Evolutionary conservation across 169 alveolate species (phyloP).

Genomic region (Prorocentrum cordatum): DNA sequence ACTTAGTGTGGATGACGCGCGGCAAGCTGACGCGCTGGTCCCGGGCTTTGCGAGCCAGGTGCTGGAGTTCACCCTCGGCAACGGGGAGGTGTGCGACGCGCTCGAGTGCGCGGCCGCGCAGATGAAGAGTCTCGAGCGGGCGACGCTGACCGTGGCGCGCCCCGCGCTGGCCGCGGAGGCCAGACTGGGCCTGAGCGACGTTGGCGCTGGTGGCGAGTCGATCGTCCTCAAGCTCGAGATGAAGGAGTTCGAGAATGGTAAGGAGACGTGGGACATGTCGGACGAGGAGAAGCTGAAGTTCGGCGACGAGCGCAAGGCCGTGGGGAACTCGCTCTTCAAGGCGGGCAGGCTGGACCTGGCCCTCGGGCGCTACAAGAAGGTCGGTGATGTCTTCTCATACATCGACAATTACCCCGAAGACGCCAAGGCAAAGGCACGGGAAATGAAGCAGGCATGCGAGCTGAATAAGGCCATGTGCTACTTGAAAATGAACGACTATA

Average conservation of each 20-base stretch:
- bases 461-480: not conserved
- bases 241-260: constrained; percentile 8
- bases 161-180: not conserved
- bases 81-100: constrained; percentile 6
- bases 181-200: not conserved
- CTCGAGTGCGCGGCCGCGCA: constrained; percentile 18
- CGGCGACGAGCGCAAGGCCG: constrained; percentile 21
- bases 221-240: constrained; percentile 21
- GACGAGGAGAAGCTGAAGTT: constrained; percentile 34
- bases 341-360: constrained; percentile 5
- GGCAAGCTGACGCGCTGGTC: not conserved
- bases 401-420: not conserved
- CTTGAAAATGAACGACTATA: not conserved
- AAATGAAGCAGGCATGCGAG: not conserved
- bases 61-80: too few species aligned
- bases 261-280: constrained; percentile 13
- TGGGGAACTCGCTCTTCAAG: constrained; percentile 6
- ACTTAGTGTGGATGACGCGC: too few species aligned
- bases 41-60: not conserved
- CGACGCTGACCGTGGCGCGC: not conserved
- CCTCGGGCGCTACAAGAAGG: constrained; percentile 30
- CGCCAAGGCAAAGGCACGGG: not conserved
- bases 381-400: constrained; percentile 25
- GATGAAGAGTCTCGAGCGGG: constrained; percentile 3
- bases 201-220: not conserved